Evolutionary conservation across 257 asterid species (phyloP), one percentile per base, ranked within the genome.

Genomic region (Solanum virginianum): DNA sequence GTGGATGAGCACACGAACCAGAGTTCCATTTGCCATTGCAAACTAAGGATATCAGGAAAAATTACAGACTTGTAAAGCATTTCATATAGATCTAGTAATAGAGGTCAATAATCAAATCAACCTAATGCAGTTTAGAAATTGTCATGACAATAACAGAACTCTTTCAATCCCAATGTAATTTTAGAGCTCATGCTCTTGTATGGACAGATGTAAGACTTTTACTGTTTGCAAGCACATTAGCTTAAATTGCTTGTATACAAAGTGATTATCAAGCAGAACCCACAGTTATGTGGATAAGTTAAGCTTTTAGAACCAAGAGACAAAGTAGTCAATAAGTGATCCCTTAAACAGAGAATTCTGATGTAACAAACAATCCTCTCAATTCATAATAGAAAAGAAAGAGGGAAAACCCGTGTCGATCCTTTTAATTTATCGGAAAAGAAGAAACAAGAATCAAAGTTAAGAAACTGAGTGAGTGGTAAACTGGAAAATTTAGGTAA

Each of bases 1-100:
- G 87, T 95, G 97, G 90, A 97, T 95, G 81, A 97, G 94, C 71
- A 97, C 99, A 32, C 98, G 97, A 7, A 96, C 99, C 93, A 96
- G 88, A 65, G 97, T 89, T 55, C 98, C 99, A 86, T 97, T 95
- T 47, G 98, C 99, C 98, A 97, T 97, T 95, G 94, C 95, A 92
- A 97, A 97, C 98, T 97, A 60, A 85, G 16, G 36, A 83, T 59
- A 84, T n/a, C 43, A 49, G 74, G 83, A 85, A 24, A 59, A 85
- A 57, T 66, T 62, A 59, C 66, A 57, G n/a, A 62, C 15, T 17
- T 51, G 51, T 80, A 62, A 41, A 83, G 53, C 12, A 56, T 77
- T 80, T 47, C 82, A 83, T n/a, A 85, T 9, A 84, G 29, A 74
- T 75, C 53, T 20, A 9, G 13, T 56, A 62, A 7, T 36, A 63